Percentiles rank a stretch among this genome's conserved stretches.
Conservation (phyloP, 306 rosid species). For the Gastrolobium bilobum region DNA sequence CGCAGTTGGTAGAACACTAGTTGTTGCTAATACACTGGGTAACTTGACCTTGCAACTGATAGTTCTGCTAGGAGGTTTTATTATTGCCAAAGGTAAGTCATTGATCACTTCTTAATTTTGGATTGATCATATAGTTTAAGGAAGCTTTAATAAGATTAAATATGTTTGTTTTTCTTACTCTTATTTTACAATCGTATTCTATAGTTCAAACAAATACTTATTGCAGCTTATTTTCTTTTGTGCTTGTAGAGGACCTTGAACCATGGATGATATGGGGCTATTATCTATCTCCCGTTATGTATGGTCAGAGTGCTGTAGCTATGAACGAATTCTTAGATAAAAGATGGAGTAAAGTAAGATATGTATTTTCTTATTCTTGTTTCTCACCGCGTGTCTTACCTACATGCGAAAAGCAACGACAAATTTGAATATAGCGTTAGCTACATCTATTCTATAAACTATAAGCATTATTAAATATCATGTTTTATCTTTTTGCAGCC, state of each 20-base stretch:
- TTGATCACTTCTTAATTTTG: slow-evolving; percentile 16
- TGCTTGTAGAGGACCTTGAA: slow-evolving; percentile 64
- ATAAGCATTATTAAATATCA: too few species aligned
- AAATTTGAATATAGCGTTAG: background rate
- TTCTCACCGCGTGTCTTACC: background rate
- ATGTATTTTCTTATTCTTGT: slow-evolving; percentile 4
- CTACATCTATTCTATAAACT: background rate
- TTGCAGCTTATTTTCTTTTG: slow-evolving; percentile 8
- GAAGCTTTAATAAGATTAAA: background rate
- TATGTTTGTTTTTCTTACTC: background rate
- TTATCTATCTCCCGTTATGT: slow-evolving; percentile 82
- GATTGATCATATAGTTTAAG: background rate
- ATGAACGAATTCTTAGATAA: slow-evolving; percentile 82
- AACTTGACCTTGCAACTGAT: slow-evolving; percentile 59
- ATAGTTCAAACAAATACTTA: slow-evolving; percentile 17
- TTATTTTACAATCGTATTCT: background rate
- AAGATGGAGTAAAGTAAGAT: slow-evolving; percentile 78
- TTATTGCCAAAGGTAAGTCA: slow-evolving; percentile 61
- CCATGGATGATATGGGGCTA: slow-evolving; percentile 88
- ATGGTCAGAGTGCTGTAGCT: slow-evolving; percentile 88
- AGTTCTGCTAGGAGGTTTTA: slow-evolving; percentile 73
- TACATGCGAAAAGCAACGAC: background rate
- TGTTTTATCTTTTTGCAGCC: slow-evolving; percentile 53
- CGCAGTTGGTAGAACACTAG: slow-evolving; percentile 65
- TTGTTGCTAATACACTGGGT: slow-evolving; percentile 62